Evolutionary conservation across 2,329 filamentous ascomycete species (phyloP), one percentile per base, ranked within the genome.

Genomic region (Lachnellula hyalina): DNA sequence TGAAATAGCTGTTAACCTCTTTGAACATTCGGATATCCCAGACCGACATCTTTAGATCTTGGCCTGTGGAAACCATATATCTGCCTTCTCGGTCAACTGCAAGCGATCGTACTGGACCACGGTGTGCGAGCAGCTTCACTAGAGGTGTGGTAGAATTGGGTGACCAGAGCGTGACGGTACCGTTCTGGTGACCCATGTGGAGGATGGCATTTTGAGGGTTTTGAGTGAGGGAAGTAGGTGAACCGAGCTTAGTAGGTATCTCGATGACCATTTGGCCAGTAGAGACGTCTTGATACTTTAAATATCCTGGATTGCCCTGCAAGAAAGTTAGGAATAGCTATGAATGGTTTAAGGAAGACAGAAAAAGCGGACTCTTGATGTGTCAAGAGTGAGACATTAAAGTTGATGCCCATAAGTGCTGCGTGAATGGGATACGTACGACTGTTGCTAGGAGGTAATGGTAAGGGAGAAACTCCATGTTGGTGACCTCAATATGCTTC

Each of bases 21-120:
- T 88, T 90, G 76, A 95, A 94, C 81, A 90, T 96, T 44, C 93
- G 84, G 59, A 97, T 86, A 69, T 97, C 93, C 91, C 93, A 96
- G 12, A 96, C 85, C n/a, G 88, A 85, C 88, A 96, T 95, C 68
- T 88, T 90, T 62, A 85, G 79, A 70, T 96, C 93, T 69, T 96
- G 90, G 1, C 92, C 93, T 0, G 90, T 86, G 3, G 91, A 90
- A 11, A 96, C 90, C 93, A 97, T 96, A 74, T 96, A 99, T 54
- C 88, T 84, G 21, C 94, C 94, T 70, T 93, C 89, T 56, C 92
- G 82, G 68, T 99, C 93, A 42, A 97, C 79, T 2, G 90, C 89
- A 48, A 96, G 71, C 11, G 89, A 86, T 53, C 92, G 84, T 3
- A 99, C 91, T 0, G 94, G 94, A 5, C 94, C 94, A 54, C 84